Conservation (phyloP, 2,329 filamentous ascomycete species). For the Chrysoporthe puriensis region DNA sequence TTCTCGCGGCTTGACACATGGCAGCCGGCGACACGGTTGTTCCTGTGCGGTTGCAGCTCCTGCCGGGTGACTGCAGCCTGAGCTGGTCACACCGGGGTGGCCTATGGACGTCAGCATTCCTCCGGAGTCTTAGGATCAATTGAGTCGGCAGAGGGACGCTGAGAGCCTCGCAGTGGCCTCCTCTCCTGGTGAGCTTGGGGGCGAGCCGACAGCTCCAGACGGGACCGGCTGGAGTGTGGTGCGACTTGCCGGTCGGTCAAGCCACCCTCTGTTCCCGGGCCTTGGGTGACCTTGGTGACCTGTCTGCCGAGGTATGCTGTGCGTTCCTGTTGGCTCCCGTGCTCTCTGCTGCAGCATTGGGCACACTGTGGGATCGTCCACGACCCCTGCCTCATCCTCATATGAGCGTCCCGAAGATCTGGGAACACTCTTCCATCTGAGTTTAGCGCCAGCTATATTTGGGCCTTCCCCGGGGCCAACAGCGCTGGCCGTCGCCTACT, state of each 20-base stretch:
- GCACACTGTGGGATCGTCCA: conserved; percentile 7
- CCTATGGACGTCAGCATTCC: background rate
- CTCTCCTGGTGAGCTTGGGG: background rate
- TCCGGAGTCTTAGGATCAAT: background rate
- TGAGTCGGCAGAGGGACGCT: background rate
- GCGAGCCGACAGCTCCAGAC: background rate
- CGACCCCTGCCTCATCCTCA: conserved; percentile 18
- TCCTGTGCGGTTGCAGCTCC: background rate
- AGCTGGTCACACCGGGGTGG: background rate
- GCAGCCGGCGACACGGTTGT: conserved; percentile 9
- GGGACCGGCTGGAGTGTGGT: background rate
- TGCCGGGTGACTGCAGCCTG: background rate
- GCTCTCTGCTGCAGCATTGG: background rate
- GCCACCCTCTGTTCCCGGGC: background rate
- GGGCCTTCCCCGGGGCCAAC: conserved; percentile 9
- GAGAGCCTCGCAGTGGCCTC: background rate
- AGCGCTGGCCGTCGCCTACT: conserved; percentile 2
- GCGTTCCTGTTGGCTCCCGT: background rate
- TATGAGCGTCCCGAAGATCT: conserved; percentile 24
- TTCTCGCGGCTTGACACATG: conserved; percentile 18
- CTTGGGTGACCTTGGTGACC: background rate
- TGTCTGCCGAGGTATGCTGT: background rate
- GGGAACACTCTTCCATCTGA: conserved; percentile 26
- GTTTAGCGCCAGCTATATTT: conserved; percentile 28
- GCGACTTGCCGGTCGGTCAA: background rate